Conservation (phyloP, 768 basidiomycete genomes). For the Boletus sp. region DNA sequence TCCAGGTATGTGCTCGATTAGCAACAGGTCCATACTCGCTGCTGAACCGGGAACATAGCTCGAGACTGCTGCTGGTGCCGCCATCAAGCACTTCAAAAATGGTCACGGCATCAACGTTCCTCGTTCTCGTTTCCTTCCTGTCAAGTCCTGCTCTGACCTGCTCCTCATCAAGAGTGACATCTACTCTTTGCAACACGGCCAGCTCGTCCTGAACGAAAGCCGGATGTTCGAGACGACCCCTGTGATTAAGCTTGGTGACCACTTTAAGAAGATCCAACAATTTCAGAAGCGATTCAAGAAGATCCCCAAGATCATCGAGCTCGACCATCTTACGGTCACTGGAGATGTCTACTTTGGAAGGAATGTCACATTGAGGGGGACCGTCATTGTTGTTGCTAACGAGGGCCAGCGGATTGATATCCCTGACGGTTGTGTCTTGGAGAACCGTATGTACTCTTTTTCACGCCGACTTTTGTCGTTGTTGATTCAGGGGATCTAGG, state of each 20-base stretch:
- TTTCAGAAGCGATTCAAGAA: slow-evolving; percentile 77
- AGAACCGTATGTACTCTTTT: slow-evolving; percentile 48
- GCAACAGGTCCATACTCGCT: not conserved
- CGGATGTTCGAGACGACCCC: slow-evolving; percentile 62
- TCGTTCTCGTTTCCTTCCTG: slow-evolving; percentile 67
- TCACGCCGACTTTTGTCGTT: not conserved
- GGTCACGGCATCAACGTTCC: slow-evolving; percentile 74
- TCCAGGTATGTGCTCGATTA: slow-evolving; percentile 44
- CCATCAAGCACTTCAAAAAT: slow-evolving; percentile 67
- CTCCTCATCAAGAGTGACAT: slow-evolving; percentile 67
- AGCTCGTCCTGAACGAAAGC: slow-evolving; percentile 56
- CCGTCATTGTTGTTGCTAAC: slow-evolving; percentile 73
- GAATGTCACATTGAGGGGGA: slow-evolving; percentile 60
- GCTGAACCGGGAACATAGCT: slow-evolving; percentile 36
- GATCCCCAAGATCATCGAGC: slow-evolving; percentile 68
- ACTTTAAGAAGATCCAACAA: slow-evolving; percentile 70
- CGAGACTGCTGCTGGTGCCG: slow-evolving; percentile 73
- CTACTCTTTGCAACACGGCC: slow-evolving; percentile 68
- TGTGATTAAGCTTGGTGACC: slow-evolving; percentile 74
- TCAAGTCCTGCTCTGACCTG: slow-evolving; percentile 60
- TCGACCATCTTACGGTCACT: slow-evolving; percentile 72
- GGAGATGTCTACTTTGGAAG: slow-evolving; percentile 68
- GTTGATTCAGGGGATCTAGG: slow-evolving; percentile 33
- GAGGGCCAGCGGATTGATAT: slow-evolving; percentile 74
- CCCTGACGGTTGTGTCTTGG: slow-evolving; percentile 69